Percentiles rank a stretch among this genome's conserved stretches.
Evolutionary conservation across 352 stramenopile species (phyloP).

Genomic region (Phytophthora kernoviae): DNA sequence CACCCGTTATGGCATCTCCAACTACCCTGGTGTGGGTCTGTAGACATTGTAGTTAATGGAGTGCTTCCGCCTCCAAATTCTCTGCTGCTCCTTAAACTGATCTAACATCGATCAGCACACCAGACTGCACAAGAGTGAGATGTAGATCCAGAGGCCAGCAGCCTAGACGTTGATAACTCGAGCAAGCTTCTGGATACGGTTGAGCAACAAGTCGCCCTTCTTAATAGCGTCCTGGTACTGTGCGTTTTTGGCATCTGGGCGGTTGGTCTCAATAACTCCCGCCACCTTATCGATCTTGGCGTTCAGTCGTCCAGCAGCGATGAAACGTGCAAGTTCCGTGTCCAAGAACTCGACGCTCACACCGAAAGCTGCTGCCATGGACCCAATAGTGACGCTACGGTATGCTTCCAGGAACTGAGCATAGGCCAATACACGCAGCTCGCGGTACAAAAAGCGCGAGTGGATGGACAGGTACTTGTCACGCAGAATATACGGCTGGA

Average conservation of each 20-base stretch:
- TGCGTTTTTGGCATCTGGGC: constrained; percentile 98
- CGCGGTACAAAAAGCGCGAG: constrained; percentile 94
- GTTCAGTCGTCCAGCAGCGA: constrained; percentile 95
- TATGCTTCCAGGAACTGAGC: constrained; percentile 99
- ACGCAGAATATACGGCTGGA: constrained; percentile 83
- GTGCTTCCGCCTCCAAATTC: background rate
- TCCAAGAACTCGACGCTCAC: constrained; percentile 96
- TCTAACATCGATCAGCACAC: constrained; percentile 22
- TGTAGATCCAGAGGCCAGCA: constrained; percentile 7
- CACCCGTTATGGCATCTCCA: background rate
- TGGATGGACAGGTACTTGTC: constrained; percentile 96
- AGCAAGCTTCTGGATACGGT: constrained; percentile 98
- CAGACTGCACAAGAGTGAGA: constrained; percentile 1
- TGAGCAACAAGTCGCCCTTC: constrained; percentile 98
- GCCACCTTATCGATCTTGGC: constrained; percentile 99
- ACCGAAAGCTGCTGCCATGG: constrained; percentile 97
- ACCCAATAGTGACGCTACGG: constrained; percentile 94
- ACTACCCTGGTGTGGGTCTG: background rate
- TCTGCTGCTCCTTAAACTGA: constrained; percentile 8
- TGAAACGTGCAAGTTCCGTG: constrained; percentile 97
- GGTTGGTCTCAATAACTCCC: constrained; percentile 98
- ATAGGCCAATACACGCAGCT: constrained; percentile 97
- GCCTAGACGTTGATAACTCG: constrained; percentile 95
- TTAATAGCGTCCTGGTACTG: constrained; percentile 99
- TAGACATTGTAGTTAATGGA: constrained; percentile 12